A percentile compares a stretch with the other conserved stretches of the same genome.
Conservation (phyloP, 2,329 filamentous ascomycete genomes). For the Aspergillus terreus region DNA sequence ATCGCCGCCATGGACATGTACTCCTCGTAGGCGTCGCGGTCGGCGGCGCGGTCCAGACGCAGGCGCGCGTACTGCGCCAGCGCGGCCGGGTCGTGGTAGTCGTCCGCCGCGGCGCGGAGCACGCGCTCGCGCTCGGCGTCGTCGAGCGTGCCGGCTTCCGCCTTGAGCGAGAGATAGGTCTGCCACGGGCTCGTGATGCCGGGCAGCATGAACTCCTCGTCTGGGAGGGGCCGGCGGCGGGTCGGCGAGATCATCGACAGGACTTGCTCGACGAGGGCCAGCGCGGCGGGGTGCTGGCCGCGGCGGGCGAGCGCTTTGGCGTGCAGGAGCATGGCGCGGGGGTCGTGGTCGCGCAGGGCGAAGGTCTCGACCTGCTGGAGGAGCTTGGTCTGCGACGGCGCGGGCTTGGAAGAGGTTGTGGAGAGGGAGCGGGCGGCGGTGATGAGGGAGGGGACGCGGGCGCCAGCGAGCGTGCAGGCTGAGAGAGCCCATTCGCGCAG, state of each 20-base stretch:
- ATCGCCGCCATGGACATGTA: slow-evolving; percentile 33
- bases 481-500: slow-evolving; percentile 20
- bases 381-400: slow-evolving; percentile 4
- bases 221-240: background rate
- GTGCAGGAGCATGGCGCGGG: slow-evolving; percentile 26
- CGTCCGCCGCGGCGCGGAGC: slow-evolving; percentile 22
- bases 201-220: slow-evolving; percentile 3
- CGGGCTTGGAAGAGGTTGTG: background rate
- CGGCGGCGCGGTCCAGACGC: slow-evolving; percentile 19
- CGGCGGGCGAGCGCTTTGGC: slow-evolving; percentile 23
- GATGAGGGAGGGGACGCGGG: slow-evolving; percentile 15
- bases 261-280: slow-evolving; percentile 23
- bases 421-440: slow-evolving; percentile 9
- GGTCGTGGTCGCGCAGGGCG: slow-evolving; percentile 21
- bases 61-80: slow-evolving; percentile 24
- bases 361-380: slow-evolving; percentile 20
- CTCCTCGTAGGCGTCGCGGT: slow-evolving; percentile 31
- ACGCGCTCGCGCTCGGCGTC: slow-evolving; percentile 16
- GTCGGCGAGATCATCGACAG: slow-evolving; percentile 20
- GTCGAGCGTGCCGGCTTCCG: slow-evolving; percentile 8
- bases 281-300: slow-evolving; percentile 18
- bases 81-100: slow-evolving; percentile 29
- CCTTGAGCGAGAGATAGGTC: slow-evolving; percentile 21
- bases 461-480: slow-evolving; percentile 20
- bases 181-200: slow-evolving; percentile 25